A percentile compares a stretch with the other conserved stretches of the same genome.
phyloP scores from a whole-genome alignment of 176 grass and related monocot genomes.

The Olyra latifolia region DNA sequence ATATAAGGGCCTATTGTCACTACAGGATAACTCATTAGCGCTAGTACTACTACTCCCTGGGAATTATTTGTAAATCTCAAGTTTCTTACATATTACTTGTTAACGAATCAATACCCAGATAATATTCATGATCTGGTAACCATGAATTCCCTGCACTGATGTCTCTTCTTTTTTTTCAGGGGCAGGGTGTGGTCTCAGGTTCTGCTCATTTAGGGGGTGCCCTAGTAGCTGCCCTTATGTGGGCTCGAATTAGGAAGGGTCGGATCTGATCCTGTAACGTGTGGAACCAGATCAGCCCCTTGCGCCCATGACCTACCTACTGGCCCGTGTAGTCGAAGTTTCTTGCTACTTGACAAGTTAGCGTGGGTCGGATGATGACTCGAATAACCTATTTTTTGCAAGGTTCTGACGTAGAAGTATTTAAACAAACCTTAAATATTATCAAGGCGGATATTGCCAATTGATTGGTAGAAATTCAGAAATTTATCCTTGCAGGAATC shows the following conservation, averaged over 20 bases:
- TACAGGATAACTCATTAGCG: no score
- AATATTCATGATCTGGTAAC: background rate
- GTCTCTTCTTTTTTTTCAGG: constrained; percentile 41
- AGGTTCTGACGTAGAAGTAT: background rate
- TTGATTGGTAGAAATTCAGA: background rate
- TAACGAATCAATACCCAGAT: background rate
- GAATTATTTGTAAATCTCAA: background rate
- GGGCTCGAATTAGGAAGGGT: constrained; percentile 62
- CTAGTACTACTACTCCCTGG: no score
- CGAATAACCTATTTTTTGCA: background rate
- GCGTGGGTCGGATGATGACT: background rate
- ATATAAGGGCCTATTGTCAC: no score
- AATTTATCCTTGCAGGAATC: background rate
- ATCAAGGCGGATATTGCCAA: background rate
- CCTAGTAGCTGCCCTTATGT: constrained; percentile 56
- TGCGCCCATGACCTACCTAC: background rate
- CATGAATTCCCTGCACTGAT: constrained; percentile 12
- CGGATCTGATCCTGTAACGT: constrained; percentile 50
- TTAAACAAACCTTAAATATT: background rate
- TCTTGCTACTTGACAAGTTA: background rate
- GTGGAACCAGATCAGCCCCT: constrained; percentile 7
- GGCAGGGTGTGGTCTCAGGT: constrained; percentile 52
- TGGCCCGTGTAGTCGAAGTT: background rate
- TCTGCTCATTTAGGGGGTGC: constrained; percentile 76
- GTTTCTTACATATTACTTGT: background rate